Conservation (phyloP, 768 basidiomycete species). For the Melanogaster broomeanus region DNA sequence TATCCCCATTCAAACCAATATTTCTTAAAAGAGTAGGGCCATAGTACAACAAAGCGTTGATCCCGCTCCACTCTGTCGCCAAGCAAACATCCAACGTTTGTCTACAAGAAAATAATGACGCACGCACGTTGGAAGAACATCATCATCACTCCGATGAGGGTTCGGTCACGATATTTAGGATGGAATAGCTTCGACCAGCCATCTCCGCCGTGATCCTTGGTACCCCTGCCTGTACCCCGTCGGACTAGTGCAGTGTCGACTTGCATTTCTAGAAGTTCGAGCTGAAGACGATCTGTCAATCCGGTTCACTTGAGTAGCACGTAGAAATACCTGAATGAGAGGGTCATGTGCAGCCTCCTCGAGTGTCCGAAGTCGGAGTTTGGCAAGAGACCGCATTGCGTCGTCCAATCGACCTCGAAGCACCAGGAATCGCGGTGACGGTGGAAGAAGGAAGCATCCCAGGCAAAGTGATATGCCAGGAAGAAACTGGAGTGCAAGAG, state of each 20-base stretch:
- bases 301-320: background rate
- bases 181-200: constrained; percentile 63
- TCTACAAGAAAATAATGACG: background rate
- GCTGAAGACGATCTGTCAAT: constrained; percentile 35
- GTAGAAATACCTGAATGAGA: constrained; percentile 44
- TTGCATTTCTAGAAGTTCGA: constrained; percentile 78
- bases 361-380: constrained; percentile 44
- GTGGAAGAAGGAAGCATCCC: constrained; percentile 54
- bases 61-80: constrained; percentile 78
- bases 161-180: constrained; percentile 56
- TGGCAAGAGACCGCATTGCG: constrained; percentile 57
- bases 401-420: constrained; percentile 55
- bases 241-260: constrained; percentile 60
- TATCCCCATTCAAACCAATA: constrained; percentile 63
- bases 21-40: constrained; percentile 70
- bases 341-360: constrained; percentile 53
- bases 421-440: constrained; percentile 50
- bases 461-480: constrained; percentile 68
- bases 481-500: constrained; percentile 68
- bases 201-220: constrained; percentile 16
- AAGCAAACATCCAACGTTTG: background rate
- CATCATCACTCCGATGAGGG: constrained; percentile 67
- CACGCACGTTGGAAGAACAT: constrained; percentile 85
- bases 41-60: constrained; percentile 83
- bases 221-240: constrained; percentile 29